A percentile compares a stretch with the other conserved stretches of the same genome.
phyloP scores from a whole-genome alignment of 805 yeast genomes.

The Cyberlindnera mississippiensis region DNA sequence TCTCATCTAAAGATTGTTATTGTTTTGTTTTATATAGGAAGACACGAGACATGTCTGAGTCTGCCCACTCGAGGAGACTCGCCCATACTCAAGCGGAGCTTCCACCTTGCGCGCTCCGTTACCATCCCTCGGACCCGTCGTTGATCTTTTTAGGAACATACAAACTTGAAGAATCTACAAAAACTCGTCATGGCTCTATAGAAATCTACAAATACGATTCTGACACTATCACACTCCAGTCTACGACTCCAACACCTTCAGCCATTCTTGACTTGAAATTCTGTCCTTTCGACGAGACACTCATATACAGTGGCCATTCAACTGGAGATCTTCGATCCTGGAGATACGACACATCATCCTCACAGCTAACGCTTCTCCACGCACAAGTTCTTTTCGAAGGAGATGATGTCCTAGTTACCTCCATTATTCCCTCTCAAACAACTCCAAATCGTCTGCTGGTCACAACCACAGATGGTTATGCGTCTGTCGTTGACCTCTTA shows the following conservation, averaged over 20 bases:
- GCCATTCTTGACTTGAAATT: slow-evolving; percentile 80
- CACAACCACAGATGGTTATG: slow-evolving; percentile 68
- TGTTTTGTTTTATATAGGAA: too few species aligned
- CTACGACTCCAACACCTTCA: slow-evolving; percentile 36
- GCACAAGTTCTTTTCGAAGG: slow-evolving; percentile 45
- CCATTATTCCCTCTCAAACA: slow-evolving; percentile 53
- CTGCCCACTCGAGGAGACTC: slow-evolving; percentile 6
- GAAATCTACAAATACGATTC: slow-evolving; percentile 29
- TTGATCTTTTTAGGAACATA: slow-evolving; percentile 75
- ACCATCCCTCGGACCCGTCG: slow-evolving; percentile 46
- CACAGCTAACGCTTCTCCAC: slow-evolving; percentile 14
- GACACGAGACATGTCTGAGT: too few species aligned
- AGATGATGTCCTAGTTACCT: slow-evolving; percentile 51
- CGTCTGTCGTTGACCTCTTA: slow-evolving; percentile 38
- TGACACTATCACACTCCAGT: slow-evolving; percentile 23
- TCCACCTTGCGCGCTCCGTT: slow-evolving; percentile 83
- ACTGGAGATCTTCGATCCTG: slow-evolving; percentile 73
- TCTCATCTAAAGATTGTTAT: too few species aligned
- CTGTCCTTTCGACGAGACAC: slow-evolving; percentile 46
- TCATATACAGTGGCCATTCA: slow-evolving; percentile 68
- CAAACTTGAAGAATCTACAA: slow-evolving; percentile 52
- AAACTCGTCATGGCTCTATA: slow-evolving; percentile 3
- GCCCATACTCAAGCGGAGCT: slow-evolving; percentile 40
- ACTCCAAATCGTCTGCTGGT: slow-evolving; percentile 38
- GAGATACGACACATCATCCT: slow-evolving; percentile 33